Conservation (phyloP, 2,329 filamentous ascomycete genomes). For the Fusarium tuaranense region DNA sequence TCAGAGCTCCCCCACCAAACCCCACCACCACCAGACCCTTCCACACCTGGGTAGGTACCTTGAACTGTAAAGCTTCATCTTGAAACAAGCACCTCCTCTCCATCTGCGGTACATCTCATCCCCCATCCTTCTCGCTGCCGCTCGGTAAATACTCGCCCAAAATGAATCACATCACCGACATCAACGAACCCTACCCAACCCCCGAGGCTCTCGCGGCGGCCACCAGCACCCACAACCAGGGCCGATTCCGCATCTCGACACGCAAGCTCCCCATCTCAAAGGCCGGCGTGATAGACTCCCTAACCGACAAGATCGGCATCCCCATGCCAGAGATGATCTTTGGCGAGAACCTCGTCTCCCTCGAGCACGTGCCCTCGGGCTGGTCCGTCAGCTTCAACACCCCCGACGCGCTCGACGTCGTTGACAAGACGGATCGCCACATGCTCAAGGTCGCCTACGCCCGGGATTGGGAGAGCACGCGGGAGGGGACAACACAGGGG, state of each 20-base stretch:
- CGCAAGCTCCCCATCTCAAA: conserved; percentile 97
- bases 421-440: conserved; percentile 91
- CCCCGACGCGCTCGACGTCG: conserved; percentile 86
- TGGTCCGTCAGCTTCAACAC: conserved; percentile 88
- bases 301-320: conserved; percentile 84
- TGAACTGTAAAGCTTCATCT: background rate
- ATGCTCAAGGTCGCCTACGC: conserved; percentile 97
- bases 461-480: conserved; percentile 78
- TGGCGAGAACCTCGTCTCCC: conserved; percentile 86
- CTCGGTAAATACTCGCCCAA: conserved; percentile 4
- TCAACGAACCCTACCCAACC: conserved; percentile 67
- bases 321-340: conserved; percentile 99
- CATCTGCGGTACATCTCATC: background rate
- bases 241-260: conserved; percentile 79
- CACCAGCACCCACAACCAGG: conserved; percentile 69
- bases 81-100: background rate
- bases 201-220: conserved; percentile 62
- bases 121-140: background rate
- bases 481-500: conserved; percentile 82
- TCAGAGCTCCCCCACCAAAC: background rate
- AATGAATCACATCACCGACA: conserved; percentile 56
- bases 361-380: conserved; percentile 78
- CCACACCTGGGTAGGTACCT: background rate
- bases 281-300: conserved; percentile 86
- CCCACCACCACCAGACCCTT: conserved; percentile 1